phyloP scores from a whole-genome alignment of 768 basidiomycete species.

The Terana coerulea region DNA sequence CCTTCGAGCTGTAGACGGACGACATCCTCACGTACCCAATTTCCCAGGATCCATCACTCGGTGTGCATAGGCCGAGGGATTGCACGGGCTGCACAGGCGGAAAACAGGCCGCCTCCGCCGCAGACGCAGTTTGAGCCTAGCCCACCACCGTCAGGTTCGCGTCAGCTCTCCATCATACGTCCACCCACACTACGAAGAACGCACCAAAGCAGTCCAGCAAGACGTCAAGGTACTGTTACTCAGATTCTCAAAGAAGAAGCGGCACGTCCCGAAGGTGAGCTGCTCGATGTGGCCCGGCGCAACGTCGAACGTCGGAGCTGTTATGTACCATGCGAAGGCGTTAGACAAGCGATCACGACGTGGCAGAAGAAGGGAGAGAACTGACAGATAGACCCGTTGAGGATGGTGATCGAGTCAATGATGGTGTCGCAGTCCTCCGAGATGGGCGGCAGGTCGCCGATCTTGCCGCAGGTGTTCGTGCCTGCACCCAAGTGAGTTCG shows the following conservation, averaged over 20 bases:
- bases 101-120: constrained; percentile 2
- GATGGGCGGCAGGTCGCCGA: constrained; percentile 16
- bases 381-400: constrained; percentile 15
- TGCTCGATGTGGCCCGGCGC: constrained; percentile 14
- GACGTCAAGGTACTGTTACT: constrained; percentile 15
- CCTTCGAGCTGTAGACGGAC: not conserved
- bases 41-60: not conserved
- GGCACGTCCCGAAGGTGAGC: constrained; percentile 23
- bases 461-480: constrained; percentile 14
- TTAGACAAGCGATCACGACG: not conserved
- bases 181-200: too few species aligned
- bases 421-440: constrained; percentile 16
- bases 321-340: not conserved
- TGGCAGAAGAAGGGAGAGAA: not conserved
- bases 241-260: constrained; percentile 23
- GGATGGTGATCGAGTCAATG: constrained; percentile 17
- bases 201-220: constrained; percentile 21
- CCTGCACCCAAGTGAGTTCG: constrained; percentile 7
- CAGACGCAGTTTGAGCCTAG: not conserved
- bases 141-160: too few species aligned
- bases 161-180: too few species aligned
- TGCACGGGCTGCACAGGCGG: constrained; percentile 7
- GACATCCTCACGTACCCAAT: constrained; percentile 4
- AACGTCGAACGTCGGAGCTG: constrained; percentile 15
- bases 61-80: constrained; percentile 2